Conservation (phyloP, 2,329 filamentous ascomycete species). For the Cladorrhinum sp. region DNA sequence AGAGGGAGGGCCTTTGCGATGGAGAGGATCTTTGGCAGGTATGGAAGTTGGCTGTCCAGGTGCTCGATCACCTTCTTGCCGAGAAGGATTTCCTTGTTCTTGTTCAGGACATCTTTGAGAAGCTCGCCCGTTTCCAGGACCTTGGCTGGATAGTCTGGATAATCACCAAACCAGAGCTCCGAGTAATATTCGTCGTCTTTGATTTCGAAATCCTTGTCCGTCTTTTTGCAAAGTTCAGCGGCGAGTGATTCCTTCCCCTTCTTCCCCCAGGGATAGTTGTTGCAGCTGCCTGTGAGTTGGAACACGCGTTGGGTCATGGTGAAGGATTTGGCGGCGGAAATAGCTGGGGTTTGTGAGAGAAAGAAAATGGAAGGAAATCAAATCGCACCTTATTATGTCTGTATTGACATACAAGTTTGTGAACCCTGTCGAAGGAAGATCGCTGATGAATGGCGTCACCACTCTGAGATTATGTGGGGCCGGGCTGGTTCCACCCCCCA, state of each 20-base stretch:
- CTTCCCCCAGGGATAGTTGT: conserved; percentile 70
- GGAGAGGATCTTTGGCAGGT: conserved; percentile 70
- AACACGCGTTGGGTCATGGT: conserved; percentile 35
- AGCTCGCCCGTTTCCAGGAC: conserved; percentile 60
- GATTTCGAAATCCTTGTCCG: conserved; percentile 60
- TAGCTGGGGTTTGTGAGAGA: too few species aligned
- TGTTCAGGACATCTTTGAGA: conserved; percentile 62
- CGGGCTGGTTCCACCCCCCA: neutral
- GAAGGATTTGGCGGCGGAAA: too few species aligned
- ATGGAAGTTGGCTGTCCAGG: conserved; percentile 65
- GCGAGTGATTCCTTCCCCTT: conserved; percentile 63
- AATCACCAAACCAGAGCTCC: conserved; percentile 75
- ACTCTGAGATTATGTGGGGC: conserved; percentile 10
- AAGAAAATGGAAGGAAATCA: too few species aligned
- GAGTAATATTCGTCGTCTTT: conserved; percentile 62
- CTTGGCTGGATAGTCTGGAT: conserved; percentile 66
- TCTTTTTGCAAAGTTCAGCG: conserved; percentile 62
- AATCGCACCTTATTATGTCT: too few species aligned
- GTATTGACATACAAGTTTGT: neutral
- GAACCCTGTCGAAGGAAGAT: neutral
- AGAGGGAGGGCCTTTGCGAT: conserved; percentile 72
- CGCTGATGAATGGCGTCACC: conserved; percentile 9
- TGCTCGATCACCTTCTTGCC: conserved; percentile 59
- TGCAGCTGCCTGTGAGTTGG: conserved; percentile 46
- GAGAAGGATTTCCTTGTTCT: conserved; percentile 59